Conservation (phyloP, 2,329 filamentous ascomycete genomes). For the Fusarium sp. region DNA sequence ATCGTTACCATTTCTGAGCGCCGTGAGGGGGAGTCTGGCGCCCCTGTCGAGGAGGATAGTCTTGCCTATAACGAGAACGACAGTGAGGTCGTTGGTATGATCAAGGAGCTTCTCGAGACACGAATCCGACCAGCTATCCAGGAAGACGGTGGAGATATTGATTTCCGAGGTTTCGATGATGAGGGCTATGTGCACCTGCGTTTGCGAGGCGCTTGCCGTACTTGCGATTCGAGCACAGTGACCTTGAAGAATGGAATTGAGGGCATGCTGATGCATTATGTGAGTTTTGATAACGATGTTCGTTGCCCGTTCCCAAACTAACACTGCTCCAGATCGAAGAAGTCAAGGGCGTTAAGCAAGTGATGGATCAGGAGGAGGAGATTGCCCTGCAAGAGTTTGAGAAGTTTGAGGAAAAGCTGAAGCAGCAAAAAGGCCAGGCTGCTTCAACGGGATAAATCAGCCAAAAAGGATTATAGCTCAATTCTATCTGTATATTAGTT, state of each 20-base stretch:
- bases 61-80: slow-evolving; percentile 90
- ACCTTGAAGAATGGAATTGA: slow-evolving; percentile 98
- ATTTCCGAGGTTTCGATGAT: slow-evolving; percentile 89
- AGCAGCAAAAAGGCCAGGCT: slow-evolving; percentile 61
- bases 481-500: slow-evolving; percentile 40
- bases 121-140: slow-evolving; percentile 95
- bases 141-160: slow-evolving; percentile 97
- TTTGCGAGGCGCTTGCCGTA: slow-evolving; percentile 90
- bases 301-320: slow-evolving; percentile 35
- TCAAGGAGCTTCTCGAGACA: slow-evolving; percentile 96
- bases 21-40: slow-evolving; percentile 62
- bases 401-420: slow-evolving; percentile 89
- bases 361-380: slow-evolving; percentile 92
- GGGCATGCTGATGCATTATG: slow-evolving; percentile 97
- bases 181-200: slow-evolving; percentile 85
- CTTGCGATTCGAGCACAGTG: slow-evolving; percentile 96
- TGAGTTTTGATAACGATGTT: slow-evolving; percentile 60
- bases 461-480: background rate
- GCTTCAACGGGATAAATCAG: slow-evolving; percentile 19
- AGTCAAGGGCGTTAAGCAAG: slow-evolving; percentile 90
- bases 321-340: slow-evolving; percentile 81
- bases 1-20: slow-evolving; percentile 80
- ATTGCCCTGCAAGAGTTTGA: slow-evolving; percentile 88
- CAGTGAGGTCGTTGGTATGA: slow-evolving; percentile 95
- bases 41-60: slow-evolving; percentile 68